phyloP scores from a whole-genome alignment of 2,329 filamentous ascomycete genomes.

The Trichophyton benhamiae region DNA sequence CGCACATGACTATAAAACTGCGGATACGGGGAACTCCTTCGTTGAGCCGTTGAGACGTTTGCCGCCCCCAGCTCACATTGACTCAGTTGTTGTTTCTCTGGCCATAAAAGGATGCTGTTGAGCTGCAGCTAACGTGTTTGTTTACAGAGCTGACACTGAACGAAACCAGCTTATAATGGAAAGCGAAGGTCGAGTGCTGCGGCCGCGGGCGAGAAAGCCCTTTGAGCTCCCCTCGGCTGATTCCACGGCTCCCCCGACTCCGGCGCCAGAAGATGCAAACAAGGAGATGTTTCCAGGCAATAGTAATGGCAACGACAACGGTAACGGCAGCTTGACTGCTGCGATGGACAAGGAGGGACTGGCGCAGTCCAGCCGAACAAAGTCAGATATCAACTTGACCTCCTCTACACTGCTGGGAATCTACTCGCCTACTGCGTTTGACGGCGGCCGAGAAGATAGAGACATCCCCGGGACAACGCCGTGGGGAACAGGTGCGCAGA shows the following conservation, averaged over 20 bases:
- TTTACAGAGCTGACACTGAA: background rate
- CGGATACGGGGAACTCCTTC: background rate
- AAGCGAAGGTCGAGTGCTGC: constrained; percentile 11
- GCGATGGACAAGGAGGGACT: constrained; percentile 22
- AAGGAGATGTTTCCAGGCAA: background rate
- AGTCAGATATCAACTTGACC: constrained; percentile 75
- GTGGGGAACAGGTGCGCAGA: constrained; percentile 66
- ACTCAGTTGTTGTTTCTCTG: background rate
- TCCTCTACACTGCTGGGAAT: constrained; percentile 85
- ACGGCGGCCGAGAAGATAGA: constrained; percentile 19
- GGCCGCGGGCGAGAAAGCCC: constrained; percentile 8
- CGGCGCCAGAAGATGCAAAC: constrained; percentile 4
- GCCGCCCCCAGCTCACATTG: background rate
- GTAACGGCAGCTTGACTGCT: constrained; percentile 7
- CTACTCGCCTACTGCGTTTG: constrained; percentile 57
- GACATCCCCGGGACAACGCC: constrained; percentile 40
- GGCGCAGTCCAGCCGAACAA: constrained; percentile 50
- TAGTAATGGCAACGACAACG: constrained; percentile 3
- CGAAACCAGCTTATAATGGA: constrained; percentile 15
- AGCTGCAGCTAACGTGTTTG: background rate
- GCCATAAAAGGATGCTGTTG: background rate
- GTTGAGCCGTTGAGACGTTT: background rate
- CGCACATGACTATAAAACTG: background rate
- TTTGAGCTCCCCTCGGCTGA: constrained; percentile 15
- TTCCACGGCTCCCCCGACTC: constrained; percentile 29